Percentiles rank a stretch among this genome's conserved stretches.
Evolutionary conservation across 2,329 filamentous ascomycete genomes (phyloP).

Genomic region (Alternaria postmessia): DNA sequence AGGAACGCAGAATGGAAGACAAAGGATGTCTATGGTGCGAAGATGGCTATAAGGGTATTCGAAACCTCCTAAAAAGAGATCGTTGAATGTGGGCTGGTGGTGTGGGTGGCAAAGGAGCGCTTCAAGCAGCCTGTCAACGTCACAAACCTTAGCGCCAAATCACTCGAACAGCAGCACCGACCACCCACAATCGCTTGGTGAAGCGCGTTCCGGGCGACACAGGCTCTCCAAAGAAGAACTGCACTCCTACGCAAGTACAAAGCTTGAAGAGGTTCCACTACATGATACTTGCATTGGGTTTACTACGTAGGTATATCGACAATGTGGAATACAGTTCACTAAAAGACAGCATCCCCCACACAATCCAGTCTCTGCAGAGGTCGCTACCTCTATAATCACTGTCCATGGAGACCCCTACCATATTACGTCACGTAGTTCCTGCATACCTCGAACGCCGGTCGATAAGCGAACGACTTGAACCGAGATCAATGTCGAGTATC

Average conservation of each 20-base stretch:
- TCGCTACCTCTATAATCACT: not conserved
- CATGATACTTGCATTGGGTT: not conserved
- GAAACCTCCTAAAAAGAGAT: not conserved
- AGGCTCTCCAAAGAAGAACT: not conserved
- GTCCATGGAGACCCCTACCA: not conserved
- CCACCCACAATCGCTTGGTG: not conserved
- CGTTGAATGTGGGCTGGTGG: conserved; percentile 6
- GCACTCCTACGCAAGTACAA: not conserved
- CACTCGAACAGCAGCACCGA: not conserved
- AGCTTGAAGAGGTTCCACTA: not conserved
- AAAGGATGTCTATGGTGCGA: not conserved
- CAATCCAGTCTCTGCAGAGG: not conserved
- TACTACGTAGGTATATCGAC: conserved; percentile 1
- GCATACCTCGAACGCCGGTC: not conserved
- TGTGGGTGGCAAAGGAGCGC: conserved; percentile 4
- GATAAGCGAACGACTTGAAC: not conserved
- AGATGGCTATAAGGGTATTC: not conserved
- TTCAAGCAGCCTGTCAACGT: conserved; percentile 1
- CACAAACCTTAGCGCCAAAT: conserved; percentile 4
- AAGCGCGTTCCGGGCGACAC: not conserved
- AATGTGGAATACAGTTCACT: not conserved
- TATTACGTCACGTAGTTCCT: not conserved
- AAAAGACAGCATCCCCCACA: not conserved
- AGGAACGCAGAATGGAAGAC: not conserved
- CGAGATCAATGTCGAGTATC: not conserved